Conservation (phyloP, 2,329 filamentous ascomycete species). For the Aquanectria penicillioides region DNA sequence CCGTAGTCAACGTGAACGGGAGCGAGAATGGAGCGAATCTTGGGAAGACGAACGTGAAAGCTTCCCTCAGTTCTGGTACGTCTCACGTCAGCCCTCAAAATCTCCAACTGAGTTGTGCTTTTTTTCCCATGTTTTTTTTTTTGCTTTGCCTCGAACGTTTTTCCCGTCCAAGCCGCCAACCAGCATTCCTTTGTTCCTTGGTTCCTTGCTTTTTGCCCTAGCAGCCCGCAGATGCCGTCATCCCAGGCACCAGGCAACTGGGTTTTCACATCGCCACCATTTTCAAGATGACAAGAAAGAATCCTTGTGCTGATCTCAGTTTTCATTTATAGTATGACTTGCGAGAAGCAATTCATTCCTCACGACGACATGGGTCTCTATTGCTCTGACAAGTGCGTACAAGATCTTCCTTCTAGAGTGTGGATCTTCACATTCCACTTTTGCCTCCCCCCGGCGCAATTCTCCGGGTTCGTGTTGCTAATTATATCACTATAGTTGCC, state of each 20-base stretch:
- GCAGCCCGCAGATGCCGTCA: slow-evolving; percentile 30
- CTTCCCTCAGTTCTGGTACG: slow-evolving; percentile 74
- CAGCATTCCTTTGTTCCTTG: not conserved
- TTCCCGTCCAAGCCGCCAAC: not conserved
- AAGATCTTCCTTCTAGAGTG: slow-evolving; percentile 24
- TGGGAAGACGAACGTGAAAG: slow-evolving; percentile 69
- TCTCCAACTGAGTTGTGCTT: slow-evolving; percentile 12
- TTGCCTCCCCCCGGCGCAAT: slow-evolving; percentile 19
- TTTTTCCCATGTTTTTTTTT: slow-evolving; percentile 19
- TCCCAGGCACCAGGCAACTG: slow-evolving; percentile 15
- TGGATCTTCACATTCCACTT: slow-evolving; percentile 25
- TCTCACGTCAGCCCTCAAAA: slow-evolving; percentile 36
- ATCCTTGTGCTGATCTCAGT: slow-evolving; percentile 34
- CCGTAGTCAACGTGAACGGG: slow-evolving; percentile 61
- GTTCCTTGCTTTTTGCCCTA: slow-evolving; percentile 32
- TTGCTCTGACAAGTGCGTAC: slow-evolving; percentile 70
- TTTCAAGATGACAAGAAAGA: not conserved
- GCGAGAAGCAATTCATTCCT: slow-evolving; percentile 73
- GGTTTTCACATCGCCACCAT: not conserved
- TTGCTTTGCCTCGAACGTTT: not conserved
- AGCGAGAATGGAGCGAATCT: slow-evolving; percentile 61
- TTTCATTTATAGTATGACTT: slow-evolving; percentile 64
- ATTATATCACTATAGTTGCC: slow-evolving; percentile 56
- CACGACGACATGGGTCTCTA: slow-evolving; percentile 67
- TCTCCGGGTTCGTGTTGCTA: slow-evolving; percentile 30